Evolutionary conservation across 2,329 filamentous ascomycete genomes (phyloP), one percentile per base, ranked within the genome.

Genomic region (Cryphonectria radicalis): DNA sequence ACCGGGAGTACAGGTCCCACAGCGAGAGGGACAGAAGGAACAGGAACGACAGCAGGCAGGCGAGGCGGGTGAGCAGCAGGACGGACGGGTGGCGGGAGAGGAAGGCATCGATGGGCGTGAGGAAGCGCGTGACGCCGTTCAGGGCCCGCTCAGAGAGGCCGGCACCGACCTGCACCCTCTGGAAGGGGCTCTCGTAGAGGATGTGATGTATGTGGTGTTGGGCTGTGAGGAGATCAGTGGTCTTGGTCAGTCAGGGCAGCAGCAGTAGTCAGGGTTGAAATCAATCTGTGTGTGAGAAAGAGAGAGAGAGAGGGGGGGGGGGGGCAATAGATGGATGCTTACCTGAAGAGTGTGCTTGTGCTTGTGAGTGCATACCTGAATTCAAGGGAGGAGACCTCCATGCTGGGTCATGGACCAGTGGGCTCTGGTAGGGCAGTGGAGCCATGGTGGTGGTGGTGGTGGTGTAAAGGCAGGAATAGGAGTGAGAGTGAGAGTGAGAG

Each of bases 11-110:
- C 17, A 35, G 25, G 19, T 62, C 57, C 57, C 57, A 62, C 32
- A 62, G 32, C 32, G 57, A 62, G 28, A 62, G 40, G 5, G 22
- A 22, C 25, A 65, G 25, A n/a, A 65, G 42, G 14, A 53, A 2
- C n/a, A 65, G 40, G 63, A 65, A 43, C 10, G 63, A 17, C 63
- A 65, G 40, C 17, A 65, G 40, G 42, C 63, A 65, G 40, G 40
- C 63, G 40, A 65, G 40, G 25, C 63, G 42, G 25, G 40, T 65
- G 14, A 65, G 11, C 1, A 46, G 63, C 25, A 65, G 63, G 17
- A 65, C 4, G 5, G 42, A 46, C 1, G 40, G 63, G 40, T 65
- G 63, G n/a, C 40, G 63, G n/a, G 2, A 14, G 63, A 65, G 42
- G 25, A 46, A 28, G 63, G 17, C 25, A 17, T 65, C 42, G 63